These are phyloP conservation scores for Vigna unguiculata DNA, from an alignment of 306 rosid genomes.

Conservation along the genomic window DNA sequence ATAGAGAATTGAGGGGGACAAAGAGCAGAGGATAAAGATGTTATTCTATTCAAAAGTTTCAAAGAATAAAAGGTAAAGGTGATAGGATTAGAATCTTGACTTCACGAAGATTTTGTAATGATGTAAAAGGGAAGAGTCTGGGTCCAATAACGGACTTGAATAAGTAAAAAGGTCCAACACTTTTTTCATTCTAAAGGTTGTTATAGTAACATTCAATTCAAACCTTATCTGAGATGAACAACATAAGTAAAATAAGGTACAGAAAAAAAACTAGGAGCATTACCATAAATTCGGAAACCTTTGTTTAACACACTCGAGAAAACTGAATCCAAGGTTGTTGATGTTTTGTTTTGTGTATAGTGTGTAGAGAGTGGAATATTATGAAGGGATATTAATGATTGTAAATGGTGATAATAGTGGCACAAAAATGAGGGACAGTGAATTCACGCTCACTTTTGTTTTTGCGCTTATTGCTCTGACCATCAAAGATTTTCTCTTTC, in stretches of 20 bases:
- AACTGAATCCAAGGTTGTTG: constrained; percentile 22
- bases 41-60: constrained; percentile 22
- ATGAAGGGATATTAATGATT: constrained; percentile 54
- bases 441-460: constrained; percentile 60
- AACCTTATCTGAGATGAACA: constrained; percentile 20
- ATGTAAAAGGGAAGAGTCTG: constrained; percentile 44
- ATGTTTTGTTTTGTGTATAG: constrained; percentile 40
- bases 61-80: constrained; percentile 48
- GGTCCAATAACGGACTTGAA: constrained; percentile 43
- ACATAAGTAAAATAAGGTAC: background rate
- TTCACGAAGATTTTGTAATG: constrained; percentile 48
- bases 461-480: constrained; percentile 47
- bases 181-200: constrained; percentile 43
- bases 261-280: constrained; percentile 16
- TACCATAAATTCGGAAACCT: constrained; percentile 12
- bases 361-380: constrained; percentile 47
- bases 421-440: constrained; percentile 61
- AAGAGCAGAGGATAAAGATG: constrained; percentile 18
- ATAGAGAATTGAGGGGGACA: constrained; percentile 23
- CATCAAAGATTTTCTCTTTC: constrained; percentile 40
- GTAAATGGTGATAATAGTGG: constrained; percentile 58
- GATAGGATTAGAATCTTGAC: constrained; percentile 53
- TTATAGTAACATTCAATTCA: constrained; percentile 23
- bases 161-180: constrained; percentile 46
- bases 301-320: constrained; percentile 5